Conservation (phyloP, 2,329 filamentous ascomycete genomes). For the Trichophyton equinum region DNA sequence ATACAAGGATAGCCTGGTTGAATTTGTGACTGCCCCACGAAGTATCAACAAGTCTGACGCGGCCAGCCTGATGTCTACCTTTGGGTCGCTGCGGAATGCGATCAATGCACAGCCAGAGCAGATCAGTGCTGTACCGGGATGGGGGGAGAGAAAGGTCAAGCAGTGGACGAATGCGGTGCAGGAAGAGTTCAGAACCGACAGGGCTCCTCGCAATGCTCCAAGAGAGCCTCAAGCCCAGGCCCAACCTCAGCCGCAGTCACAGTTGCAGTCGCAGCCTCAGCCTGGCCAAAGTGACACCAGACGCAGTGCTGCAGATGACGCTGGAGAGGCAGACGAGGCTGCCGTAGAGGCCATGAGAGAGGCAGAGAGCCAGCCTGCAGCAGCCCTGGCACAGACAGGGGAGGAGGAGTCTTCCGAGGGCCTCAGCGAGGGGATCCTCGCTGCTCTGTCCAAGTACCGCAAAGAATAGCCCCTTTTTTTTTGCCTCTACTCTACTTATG, state of each 20-base stretch:
- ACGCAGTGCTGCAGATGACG: background rate
- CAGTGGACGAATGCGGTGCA: conserved; percentile 70
- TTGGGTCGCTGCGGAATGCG: conserved; percentile 76
- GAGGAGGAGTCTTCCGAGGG: conserved; percentile 18
- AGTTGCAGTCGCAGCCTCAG: background rate
- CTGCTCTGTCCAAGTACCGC: conserved; percentile 45
- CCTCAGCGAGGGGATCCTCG: conserved; percentile 47
- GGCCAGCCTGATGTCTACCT: conserved; percentile 76
- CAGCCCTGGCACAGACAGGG: conserved; percentile 9
- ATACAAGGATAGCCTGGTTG: conserved; percentile 76
- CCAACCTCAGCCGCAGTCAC: background rate
- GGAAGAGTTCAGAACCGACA: conserved; percentile 68
- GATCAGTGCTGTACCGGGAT: conserved; percentile 71
- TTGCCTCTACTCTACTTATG: background rate
- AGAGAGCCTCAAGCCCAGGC: background rate
- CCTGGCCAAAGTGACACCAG: background rate
- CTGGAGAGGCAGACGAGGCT: conserved; percentile 34
- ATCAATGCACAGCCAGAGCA: conserved; percentile 82
- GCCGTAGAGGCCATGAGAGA: conserved; percentile 24
- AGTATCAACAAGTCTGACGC: conserved; percentile 93
- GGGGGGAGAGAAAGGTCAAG: conserved; percentile 91
- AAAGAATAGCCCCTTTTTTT: conserved; percentile 14
- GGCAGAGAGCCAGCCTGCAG: conserved; percentile 9
- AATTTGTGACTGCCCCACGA: conserved; percentile 82
- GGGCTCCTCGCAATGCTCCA: background rate